Evolutionary conservation across 331 rosid species (phyloP), one percentile per base, ranked within the genome.

Genomic region (Telfairia occidentalis): DNA sequence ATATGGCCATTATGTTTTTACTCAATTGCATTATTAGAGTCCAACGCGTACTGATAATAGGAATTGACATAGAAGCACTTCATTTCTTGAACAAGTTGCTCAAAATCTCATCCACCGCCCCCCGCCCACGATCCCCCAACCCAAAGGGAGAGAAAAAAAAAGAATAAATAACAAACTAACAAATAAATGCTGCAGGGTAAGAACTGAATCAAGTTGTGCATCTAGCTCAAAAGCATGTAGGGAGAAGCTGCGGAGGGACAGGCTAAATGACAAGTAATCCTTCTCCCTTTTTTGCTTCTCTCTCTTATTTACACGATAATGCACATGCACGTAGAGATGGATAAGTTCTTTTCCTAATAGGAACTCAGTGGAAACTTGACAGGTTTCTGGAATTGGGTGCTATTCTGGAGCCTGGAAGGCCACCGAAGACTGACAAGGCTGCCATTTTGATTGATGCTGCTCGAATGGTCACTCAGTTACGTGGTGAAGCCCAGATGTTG

Each of bases 211-310:
- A 7, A 74, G 86, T 70, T 54, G 86, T 84, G 84, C 85, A 71
- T 66, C 97, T 63, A 92, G 90, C 87, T 88, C 97, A 21, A 95
- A 95, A 87, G 99, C 99, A 12, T 92, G 96, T 79, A 82, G 99
- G 79, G 99, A 95, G 87, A 95, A 95, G 92, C 73, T 86, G 85
- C 89, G 99, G 32, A 95, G 99, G 85, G 99, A 92, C 77, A 88
- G 84, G 84, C 96, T 95, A 76, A 95, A 95, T 12, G 99, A 95
- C 90, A 95, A 92, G 99, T 95, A 88, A 37, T 10, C 45, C 26
- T 18, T 29, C 13, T 9, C 13, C 49, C n/a, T 30, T 30, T 45
- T 65, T 53, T 70, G 42, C 58, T 40, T 3, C 30, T 66, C 6
- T 54, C 34, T 52, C 60, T 37, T 43, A 9, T 16, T 13, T 32